Evolutionary conservation across 495 filamentous ascomycete genomes (phyloP).

Genomic region (Penicillium waksmanii): DNA sequence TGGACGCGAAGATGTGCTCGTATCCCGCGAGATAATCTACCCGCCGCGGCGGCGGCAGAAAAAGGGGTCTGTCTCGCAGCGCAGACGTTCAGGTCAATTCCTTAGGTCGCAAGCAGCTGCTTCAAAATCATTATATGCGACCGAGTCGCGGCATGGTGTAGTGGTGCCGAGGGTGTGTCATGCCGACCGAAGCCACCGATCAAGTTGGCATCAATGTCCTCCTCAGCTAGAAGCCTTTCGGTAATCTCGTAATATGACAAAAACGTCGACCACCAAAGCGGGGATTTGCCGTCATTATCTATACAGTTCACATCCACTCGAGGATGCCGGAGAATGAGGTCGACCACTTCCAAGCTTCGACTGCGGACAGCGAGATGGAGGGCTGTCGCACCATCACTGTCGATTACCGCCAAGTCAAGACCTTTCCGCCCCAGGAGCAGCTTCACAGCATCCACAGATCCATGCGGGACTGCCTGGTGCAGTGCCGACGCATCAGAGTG

Average conservation of each 20-base stretch:
- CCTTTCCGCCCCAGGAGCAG: no score
- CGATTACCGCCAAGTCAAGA: no score
- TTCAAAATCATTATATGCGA: conserved; percentile 6
- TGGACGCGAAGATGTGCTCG: no score
- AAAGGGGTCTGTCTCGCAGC: conserved; percentile 16
- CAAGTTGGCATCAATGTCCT: conserved; percentile 12
- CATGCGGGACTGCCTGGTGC: no score
- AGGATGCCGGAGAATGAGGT: no score
- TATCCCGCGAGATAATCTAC: background rate
- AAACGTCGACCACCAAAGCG: conserved; percentile 1
- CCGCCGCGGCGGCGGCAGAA: conserved; percentile 2
- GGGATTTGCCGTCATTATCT: no score
- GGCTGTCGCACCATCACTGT: no score
- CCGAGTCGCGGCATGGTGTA: conserved; percentile 6
- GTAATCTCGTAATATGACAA: conserved; percentile 12
- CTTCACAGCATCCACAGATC: no score
- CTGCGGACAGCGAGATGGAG: no score
- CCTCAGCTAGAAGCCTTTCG: conserved; percentile 8
- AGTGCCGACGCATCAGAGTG: no score
- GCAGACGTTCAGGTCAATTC: conserved; percentile 11
- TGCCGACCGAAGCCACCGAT: conserved; percentile 3
- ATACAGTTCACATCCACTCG: no score
- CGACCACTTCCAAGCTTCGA: no score
- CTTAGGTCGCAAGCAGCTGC: conserved; percentile 9
- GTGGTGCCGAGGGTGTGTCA: background rate